Percentiles rank a stretch among this genome's conserved stretches.
Conservation (phyloP, 768 basidiomycete species). For the Mycena haematopus region DNA sequence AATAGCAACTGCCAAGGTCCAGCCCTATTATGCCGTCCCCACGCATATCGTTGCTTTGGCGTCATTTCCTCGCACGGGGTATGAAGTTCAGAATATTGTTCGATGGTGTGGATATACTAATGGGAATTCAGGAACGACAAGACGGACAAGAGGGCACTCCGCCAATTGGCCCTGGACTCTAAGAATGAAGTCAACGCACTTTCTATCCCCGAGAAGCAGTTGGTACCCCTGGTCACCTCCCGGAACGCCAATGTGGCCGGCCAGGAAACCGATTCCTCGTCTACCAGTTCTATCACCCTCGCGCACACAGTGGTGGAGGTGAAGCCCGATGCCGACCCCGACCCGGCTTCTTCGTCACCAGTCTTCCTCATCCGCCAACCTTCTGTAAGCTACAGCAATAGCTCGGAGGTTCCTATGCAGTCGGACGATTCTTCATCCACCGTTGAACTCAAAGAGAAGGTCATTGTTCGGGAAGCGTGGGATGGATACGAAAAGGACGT, state of each 20-base stretch:
- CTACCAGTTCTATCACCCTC: conserved; percentile 25
- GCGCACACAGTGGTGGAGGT: not conserved
- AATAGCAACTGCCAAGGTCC: conserved; percentile 53
- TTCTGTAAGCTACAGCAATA: not conserved
- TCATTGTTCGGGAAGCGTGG: conserved; percentile 45
- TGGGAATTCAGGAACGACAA: conserved; percentile 51
- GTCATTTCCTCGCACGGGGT: conserved; percentile 60
- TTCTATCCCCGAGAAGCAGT: conserved; percentile 17
- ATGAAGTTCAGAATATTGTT: conserved; percentile 30
- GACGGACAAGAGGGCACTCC: conserved; percentile 54
- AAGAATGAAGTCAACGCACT: conserved; percentile 18
- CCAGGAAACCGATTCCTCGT: conserved; percentile 14
- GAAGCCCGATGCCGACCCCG: not conserved
- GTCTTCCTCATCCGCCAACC: conserved; percentile 21
- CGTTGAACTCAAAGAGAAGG: conserved; percentile 40
- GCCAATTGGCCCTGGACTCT: conserved; percentile 41
- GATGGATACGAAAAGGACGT: conserved; percentile 57
- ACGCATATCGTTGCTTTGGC: conserved; percentile 49
- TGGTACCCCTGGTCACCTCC: conserved; percentile 23
- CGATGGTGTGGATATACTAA: conserved; percentile 7
- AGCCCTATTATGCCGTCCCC: conserved; percentile 68
- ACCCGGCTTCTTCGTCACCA: not conserved
- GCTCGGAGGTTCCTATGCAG: not conserved
- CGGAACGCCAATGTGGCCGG: conserved; percentile 17
- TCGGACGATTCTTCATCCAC: conserved; percentile 23